phyloP scores from a whole-genome alignment of 176 grass and related monocot species.

The Metroxylon sagu region DNA sequence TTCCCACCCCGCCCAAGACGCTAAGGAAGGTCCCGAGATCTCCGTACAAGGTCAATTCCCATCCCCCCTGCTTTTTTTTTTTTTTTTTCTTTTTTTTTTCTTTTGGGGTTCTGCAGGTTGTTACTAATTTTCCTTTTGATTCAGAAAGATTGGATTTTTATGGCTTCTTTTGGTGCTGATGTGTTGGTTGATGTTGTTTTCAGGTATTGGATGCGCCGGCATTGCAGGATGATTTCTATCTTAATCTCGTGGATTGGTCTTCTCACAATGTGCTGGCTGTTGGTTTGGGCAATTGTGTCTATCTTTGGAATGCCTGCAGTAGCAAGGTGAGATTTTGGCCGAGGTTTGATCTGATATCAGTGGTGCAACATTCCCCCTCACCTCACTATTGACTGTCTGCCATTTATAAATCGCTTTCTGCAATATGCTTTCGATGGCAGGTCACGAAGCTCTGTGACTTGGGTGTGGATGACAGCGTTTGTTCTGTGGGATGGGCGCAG shows the following conservation, averaged over 20 bases:
- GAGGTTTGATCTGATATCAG: background rate
- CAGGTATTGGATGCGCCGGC: conserved; percentile 94
- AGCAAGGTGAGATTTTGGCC: conserved; percentile 55
- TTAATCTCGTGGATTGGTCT: conserved; percentile 99
- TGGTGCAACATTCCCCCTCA: background rate
- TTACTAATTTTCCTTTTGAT: background rate
- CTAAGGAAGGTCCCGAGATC: conserved; percentile 81
- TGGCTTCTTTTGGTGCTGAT: background rate
- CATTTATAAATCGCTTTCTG: background rate
- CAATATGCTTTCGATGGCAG: conserved; percentile 9
- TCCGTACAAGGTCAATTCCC: conserved; percentile 59
- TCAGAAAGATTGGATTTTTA: conserved; percentile 15
- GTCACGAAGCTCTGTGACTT: conserved; percentile 98
- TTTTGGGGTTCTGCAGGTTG: too few species aligned
- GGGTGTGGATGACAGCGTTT: conserved; percentile 77
- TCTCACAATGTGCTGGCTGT: conserved; percentile 90
- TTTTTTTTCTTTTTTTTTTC: too few species aligned
- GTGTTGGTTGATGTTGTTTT: conserved; percentile 6
- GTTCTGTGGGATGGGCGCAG: conserved; percentile 88
- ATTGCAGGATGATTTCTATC: conserved; percentile 98
- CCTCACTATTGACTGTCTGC: background rate
- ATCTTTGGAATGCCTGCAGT: conserved; percentile 97
- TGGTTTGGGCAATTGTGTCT: conserved; percentile 91
- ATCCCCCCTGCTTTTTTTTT: too few species aligned
- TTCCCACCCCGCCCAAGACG: conserved; percentile 29